These are phyloP conservation scores for Coemansia sp. DNA, from an alignment of 192 early-diverging fungal genomes.

Conservation along the genomic window DNA sequence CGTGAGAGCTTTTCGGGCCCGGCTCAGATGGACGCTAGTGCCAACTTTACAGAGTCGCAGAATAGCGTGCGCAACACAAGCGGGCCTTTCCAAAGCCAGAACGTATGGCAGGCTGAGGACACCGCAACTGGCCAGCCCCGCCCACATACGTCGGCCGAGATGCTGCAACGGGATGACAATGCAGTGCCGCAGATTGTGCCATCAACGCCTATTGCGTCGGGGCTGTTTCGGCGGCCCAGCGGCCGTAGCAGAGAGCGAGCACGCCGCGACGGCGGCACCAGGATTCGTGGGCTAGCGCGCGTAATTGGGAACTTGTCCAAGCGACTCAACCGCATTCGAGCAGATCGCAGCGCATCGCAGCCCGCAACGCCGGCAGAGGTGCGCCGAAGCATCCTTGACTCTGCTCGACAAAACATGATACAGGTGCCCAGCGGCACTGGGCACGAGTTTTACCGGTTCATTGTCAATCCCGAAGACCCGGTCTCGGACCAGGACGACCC, in stretches of 20 bases:
- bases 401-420: constrained; percentile 28
- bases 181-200: constrained; percentile 5
- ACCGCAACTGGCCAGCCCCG: not conserved
- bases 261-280: too few relatives aligned
- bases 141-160: not conserved
- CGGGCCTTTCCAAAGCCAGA: constrained; percentile 24
- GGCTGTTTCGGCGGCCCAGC: constrained; percentile 14
- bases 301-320: constrained; percentile 38
- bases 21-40: constrained; percentile 33
- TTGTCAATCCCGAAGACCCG: constrained; percentile 38
- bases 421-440: constrained; percentile 12
- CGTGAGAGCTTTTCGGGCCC: constrained; percentile 47
- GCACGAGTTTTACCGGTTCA: constrained; percentile 31
- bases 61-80: constrained; percentile 11
- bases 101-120: constrained; percentile 23
- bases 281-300: constrained; percentile 27
- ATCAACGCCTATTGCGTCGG: constrained; percentile 23
- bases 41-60: constrained; percentile 32
- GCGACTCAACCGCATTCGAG: constrained; percentile 31
- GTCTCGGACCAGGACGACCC: constrained; percentile 33
- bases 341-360: constrained; percentile 42
- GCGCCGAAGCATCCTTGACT: constrained; percentile 30
- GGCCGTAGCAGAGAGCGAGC: not conserved
- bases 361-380: constrained; percentile 41
- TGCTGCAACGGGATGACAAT: too few relatives aligned